Evolutionary conservation across 2,329 filamentous ascomycete species (phyloP).

Genomic region (Scolecobasidium constrictum): DNA sequence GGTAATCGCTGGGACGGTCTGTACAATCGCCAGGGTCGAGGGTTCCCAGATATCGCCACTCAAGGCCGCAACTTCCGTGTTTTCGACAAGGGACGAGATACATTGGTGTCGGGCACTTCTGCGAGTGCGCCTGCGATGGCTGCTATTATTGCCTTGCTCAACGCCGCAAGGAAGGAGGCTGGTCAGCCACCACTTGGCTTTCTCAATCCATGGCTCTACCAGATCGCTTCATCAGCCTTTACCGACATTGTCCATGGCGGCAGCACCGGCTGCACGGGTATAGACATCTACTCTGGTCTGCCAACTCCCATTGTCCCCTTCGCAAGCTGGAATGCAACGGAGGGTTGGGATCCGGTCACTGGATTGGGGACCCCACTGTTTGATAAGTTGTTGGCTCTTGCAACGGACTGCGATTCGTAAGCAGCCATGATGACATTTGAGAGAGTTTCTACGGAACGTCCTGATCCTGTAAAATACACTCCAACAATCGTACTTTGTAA

Average conservation of each 20-base stretch:
- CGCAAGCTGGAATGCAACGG: constrained; percentile 27
- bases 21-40: constrained; percentile 9
- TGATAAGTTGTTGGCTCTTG: constrained; percentile 20
- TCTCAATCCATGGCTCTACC: constrained; percentile 45
- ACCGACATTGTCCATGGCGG: constrained; percentile 22
- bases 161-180: constrained; percentile 40
- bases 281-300: constrained; percentile 4
- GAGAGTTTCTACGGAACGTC: too few species aligned
- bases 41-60: constrained; percentile 11
- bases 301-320: constrained; percentile 5
- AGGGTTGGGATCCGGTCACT: constrained; percentile 37
- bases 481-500: too few species aligned
- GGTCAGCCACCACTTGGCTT: constrained; percentile 39
- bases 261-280: constrained; percentile 20
- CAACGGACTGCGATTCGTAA: background rate
- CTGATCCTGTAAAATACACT: too few species aligned
- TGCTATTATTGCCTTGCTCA: constrained; percentile 44
- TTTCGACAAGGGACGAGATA: constrained; percentile 4
- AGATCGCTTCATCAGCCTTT: constrained; percentile 12
- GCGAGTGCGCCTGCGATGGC: constrained; percentile 37
- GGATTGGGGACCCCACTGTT: constrained; percentile 39
- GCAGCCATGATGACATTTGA: too few species aligned
- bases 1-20: constrained; percentile 19
- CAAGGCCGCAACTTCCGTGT: constrained; percentile 8
- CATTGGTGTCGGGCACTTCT: constrained; percentile 4